Conservation (phyloP, 2,329 filamentous ascomycete species). For the Cylindrodendrum hubeiense region DNA sequence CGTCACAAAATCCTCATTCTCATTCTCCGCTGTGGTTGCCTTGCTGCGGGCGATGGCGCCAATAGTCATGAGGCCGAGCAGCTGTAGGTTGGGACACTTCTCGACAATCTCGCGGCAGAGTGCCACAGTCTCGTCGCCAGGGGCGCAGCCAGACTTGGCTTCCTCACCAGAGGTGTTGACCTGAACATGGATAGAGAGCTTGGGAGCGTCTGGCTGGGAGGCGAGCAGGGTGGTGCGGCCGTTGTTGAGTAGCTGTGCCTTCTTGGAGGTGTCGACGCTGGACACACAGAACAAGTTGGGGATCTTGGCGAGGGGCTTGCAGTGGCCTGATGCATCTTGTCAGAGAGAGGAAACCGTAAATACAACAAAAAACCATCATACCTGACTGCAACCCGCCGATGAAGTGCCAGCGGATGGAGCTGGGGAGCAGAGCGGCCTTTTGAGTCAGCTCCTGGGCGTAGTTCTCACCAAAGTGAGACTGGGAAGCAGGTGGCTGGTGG, state of each 20-base stretch:
- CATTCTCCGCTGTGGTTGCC: slow-evolving; percentile 78
- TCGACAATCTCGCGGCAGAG: slow-evolving; percentile 79
- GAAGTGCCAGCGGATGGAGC: slow-evolving; percentile 90
- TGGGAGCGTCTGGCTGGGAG: slow-evolving; percentile 52
- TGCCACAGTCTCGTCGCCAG: slow-evolving; percentile 68
- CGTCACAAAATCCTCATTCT: slow-evolving; percentile 89
- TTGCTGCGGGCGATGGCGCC: slow-evolving; percentile 90
- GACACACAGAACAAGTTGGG: slow-evolving; percentile 93
- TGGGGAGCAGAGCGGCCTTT: slow-evolving; percentile 85
- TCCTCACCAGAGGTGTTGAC: slow-evolving; percentile 95
- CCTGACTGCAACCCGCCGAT: slow-evolving; percentile 91
- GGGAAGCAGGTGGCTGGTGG: slow-evolving; percentile 70
- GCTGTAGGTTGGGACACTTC: slow-evolving; percentile 77
- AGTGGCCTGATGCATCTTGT: slow-evolving; percentile 74
- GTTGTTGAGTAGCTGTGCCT: slow-evolving; percentile 84
- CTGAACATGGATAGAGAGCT: slow-evolving; percentile 86
- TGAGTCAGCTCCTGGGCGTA: slow-evolving; percentile 91
- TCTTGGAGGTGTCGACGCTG: slow-evolving; percentile 89
- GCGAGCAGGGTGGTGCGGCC: slow-evolving; percentile 72
- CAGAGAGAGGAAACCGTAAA: not conserved
- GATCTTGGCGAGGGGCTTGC: slow-evolving; percentile 86
- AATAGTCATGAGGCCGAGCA: slow-evolving; percentile 96
- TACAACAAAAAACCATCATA: slow-evolving; percentile 40
- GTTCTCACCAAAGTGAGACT: slow-evolving; percentile 94
- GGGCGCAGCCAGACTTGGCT: slow-evolving; percentile 84